Evolutionary conservation across 2,329 filamentous ascomycete genomes (phyloP), one percentile per base, ranked within the genome.

Genomic region (Diaporthe velutina): DNA sequence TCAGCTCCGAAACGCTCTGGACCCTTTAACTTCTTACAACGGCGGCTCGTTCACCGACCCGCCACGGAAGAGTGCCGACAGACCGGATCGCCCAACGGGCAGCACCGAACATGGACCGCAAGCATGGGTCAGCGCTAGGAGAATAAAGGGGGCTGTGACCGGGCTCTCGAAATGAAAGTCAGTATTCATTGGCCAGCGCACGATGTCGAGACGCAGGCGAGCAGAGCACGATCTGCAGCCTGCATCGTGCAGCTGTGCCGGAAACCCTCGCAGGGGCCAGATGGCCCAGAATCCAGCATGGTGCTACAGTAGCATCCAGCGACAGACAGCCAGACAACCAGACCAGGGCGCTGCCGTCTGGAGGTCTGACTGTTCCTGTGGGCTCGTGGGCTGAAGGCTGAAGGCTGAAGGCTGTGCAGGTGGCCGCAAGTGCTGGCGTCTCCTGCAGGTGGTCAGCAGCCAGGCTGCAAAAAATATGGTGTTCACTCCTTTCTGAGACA

Each of bases 401-500:
- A 42, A 42, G 40, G 40, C 42, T 48, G 19, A 55, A 25, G 55
- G 33, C 55, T 60, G 55, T 60, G 57, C 57, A 25, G 57, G 57
- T 60, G 57, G 42, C 3, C 19, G 42, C 42, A 45, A 17, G 42
- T 45, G 55, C 33, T 35, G 50, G 12, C 13, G 50, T 7, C 17
- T 25, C n/a, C 40, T 64, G 60, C 7, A 48, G 60, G 64, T 68
- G 64, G 64, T 68, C 64, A 68, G 64, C 64, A 40, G 64, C 48
- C 64, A 54, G 64, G 48, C 64, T 68, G 64, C 64, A 40, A 40
- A 68, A 48, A 67, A 42, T 67, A 45, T 72, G 68, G 68, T 74
- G 73, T 67, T 57, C 73, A 71, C 73, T 74, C 66, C 73, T 61
- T 30, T 30, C 64, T 6, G 45, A 28, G 64, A 67, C 64, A 15